Evolutionary conservation across 2,329 filamentous ascomycete genomes (phyloP).

Genomic region (Alternaria brassicae): DNA sequence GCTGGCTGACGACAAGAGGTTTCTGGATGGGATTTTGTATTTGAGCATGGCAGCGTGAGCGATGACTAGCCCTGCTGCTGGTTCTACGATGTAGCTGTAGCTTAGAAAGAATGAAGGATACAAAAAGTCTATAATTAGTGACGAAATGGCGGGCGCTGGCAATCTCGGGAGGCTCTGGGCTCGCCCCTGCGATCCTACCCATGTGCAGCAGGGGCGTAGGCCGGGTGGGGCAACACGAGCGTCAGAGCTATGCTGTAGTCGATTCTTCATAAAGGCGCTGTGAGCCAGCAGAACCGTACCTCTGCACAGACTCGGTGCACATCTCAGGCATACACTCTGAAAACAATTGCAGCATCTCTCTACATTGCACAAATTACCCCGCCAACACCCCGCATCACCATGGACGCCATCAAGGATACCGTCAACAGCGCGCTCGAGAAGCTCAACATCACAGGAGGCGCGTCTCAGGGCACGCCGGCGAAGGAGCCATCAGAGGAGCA

Average conservation of each 20-base stretch:
- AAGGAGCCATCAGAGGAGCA: conserved; percentile 69
- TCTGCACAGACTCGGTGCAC: neutral
- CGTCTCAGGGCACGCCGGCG: conserved; percentile 45
- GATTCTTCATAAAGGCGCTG: conserved; percentile 12
- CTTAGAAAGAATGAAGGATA: conserved; percentile 6
- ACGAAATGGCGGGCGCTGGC: conserved; percentile 34
- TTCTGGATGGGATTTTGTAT: neutral
- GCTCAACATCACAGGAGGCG: conserved; percentile 49
- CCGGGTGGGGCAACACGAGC: conserved; percentile 40
- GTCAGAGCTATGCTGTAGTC: conserved; percentile 27
- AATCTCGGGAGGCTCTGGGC: conserved; percentile 15
- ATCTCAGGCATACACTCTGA: neutral
- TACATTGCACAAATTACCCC: conserved; percentile 13
- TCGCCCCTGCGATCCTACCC: conserved; percentile 8
- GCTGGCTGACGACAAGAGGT: neutral
- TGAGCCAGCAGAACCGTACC: conserved; percentile 8
- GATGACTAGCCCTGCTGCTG: neutral
- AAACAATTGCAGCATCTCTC: conserved; percentile 5
- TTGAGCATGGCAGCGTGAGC: neutral
- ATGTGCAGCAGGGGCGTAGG: conserved; percentile 34
- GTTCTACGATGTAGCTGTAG: neutral
- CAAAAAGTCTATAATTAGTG: conserved; percentile 38
- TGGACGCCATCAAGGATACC: conserved; percentile 52
- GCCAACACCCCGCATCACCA: conserved; percentile 35
- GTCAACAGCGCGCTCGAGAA: conserved; percentile 53